phyloP scores from a whole-genome alignment of 2,329 filamentous ascomycete species.

The Neocatenulostroma microsporum region DNA sequence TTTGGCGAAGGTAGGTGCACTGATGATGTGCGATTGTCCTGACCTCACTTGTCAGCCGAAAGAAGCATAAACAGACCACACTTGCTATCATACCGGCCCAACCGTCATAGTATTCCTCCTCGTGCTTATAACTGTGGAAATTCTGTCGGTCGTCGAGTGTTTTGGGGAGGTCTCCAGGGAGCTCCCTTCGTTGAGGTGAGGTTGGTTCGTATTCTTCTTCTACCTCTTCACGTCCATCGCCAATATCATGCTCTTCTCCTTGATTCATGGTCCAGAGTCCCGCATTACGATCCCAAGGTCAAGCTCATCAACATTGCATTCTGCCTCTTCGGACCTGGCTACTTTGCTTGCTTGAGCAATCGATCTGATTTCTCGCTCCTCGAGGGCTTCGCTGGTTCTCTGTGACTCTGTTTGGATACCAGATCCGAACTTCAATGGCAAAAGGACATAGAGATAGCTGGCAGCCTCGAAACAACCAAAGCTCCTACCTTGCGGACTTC shows the following conservation, averaged over 20 bases:
- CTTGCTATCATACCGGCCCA: slow-evolving; percentile 5
- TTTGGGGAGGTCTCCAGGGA: slow-evolving; percentile 2
- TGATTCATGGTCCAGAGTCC: slow-evolving; percentile 83
- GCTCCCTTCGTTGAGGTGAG: not conserved
- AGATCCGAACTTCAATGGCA: no score
- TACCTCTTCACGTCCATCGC: slow-evolving; percentile 1
- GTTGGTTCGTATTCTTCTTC: not conserved
- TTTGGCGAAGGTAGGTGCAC: slow-evolving; percentile 74
- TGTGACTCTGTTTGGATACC: no score
- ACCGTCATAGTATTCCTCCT: slow-evolving; percentile 3
- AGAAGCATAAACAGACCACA: slow-evolving; percentile 2
- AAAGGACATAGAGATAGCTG: no score
- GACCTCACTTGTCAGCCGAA: slow-evolving; percentile 2
- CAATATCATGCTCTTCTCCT: not conserved
- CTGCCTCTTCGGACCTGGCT: no score
- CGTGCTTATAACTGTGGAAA: not conserved
- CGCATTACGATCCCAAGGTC: no score
- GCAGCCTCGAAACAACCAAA: no score
- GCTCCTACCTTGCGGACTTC: no score
- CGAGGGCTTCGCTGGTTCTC: no score
- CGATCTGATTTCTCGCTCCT: no score
- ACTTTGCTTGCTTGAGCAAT: no score
- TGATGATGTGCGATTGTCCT: slow-evolving; percentile 96
- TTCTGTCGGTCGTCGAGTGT: not conserved
- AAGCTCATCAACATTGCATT: no score